Base-by-base conservation (phyloP, 192 early-diverging fungal species). In the Linderina pennispora region DNA sequence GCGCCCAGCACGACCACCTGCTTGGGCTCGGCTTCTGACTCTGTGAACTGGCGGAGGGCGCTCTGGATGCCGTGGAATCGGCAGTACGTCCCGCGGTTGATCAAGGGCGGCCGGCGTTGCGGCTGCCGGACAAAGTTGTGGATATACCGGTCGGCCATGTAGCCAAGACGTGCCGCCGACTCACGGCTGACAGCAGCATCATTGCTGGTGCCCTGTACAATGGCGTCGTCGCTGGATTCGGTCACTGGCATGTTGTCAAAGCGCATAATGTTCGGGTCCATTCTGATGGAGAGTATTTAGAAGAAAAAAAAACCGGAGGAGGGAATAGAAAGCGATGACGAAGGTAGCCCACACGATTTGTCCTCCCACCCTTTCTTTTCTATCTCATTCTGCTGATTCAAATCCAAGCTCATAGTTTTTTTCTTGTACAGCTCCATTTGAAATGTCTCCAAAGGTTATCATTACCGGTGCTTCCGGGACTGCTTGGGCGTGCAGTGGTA, bases 31-130 rank as follows among this genome's bases (percentile, higher is more conserved):
- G 21, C 34, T 6, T 23, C 41, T 25, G 40, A 33, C 11, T 48
- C 53, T 4, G 45, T 39, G 48, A 94, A 98, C 23, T 77, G 67
- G 8, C 55, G 56, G 1, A 91, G 69, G 1, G 89, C 42, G 11
- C 50, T 42, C 38, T 94, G 83, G 14, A 98, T 47, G 0, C 83
- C 80, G 8, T 48, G 34, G 47, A 81, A 81, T 8, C 95, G 80
- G 5, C 87, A 62, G 54, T 85, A 94, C 0, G 92, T 85, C 79
- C 89, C 91, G 72, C 93, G 73, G 64, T 98, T 98, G 43, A 98
- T 97, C 38, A 98, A 72, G 15, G 93, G 96, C 11, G 90, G 80
- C 11, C 91, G 74, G 19, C 85, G 65, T 5, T 76, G 68, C n/a
- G 87, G 74, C 3, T 78, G 75, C 25, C 77, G 76, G 5, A 92